Base-by-base conservation (phyloP, 2,329 filamentous ascomycete genomes). In the Claviceps pazoutovae region DNA sequence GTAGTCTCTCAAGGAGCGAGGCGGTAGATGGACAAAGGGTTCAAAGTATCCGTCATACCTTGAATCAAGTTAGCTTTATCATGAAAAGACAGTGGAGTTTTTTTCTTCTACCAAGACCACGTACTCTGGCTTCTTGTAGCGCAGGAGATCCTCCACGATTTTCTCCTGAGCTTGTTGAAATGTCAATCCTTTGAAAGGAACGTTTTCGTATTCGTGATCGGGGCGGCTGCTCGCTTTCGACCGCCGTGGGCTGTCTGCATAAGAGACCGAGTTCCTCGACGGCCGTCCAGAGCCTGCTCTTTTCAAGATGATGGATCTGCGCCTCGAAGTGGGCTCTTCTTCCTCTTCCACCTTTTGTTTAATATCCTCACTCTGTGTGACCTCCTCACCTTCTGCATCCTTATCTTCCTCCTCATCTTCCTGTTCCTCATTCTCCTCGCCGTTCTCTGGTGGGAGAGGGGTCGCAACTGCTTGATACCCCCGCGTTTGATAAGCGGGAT, bases 121-220 rank as follows among this genome's bases (percentile, higher is more conserved):
- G 58, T 70, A 86, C 81, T 78, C 73, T 55, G 81, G 79, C 54
- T 88, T 83, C 47, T 79, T 74, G 57, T 75, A 80, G 46, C 85
- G 77, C 13, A 91, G 74, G 55, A 91, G 66, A 59, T 91, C 86
- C 51, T 84, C 79, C 4, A 95, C 72, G 52, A 95, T 80, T 70
- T 88, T 88, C 59, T 94, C 87, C 63, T 95, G 88, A 0, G 88
- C 89, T 61, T 89, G 77, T 63, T 94, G 87, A 62, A 95, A 91
- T 9, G 65, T 83, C 48, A 90, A 79, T 5, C 84, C 85, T 52
- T 81, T 79, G 65, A 87, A 91, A 1, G 78, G 73, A 4, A 76
- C 68, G 49, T 71, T 69, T 51, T 79, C 73, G 51, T 78, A 79
- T 54, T 79, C 70, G 48, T 73, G 68, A 52, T 80, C 75, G 6